phyloP scores from a whole-genome alignment of 495 filamentous ascomycete species.

The Penicillium steckii region DNA sequence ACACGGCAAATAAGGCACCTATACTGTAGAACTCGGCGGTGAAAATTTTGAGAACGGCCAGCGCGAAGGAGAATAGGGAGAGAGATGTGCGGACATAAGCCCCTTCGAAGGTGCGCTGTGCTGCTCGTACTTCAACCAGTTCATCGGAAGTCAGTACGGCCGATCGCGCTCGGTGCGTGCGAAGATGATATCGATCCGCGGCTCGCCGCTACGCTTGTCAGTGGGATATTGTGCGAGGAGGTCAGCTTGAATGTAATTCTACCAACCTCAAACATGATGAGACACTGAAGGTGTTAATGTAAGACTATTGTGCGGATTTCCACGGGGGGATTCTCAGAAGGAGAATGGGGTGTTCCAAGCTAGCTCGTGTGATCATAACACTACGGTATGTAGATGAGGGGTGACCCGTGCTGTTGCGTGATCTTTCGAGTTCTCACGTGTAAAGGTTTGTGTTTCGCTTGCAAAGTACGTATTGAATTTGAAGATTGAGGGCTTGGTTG shows the following conservation, averaged over 20 bases:
- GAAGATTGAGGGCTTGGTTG: too few species aligned
- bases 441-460: too few species aligned
- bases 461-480: too few species aligned
- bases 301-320: background rate
- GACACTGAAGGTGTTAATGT: background rate
- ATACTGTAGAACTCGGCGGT: constrained; percentile 92
- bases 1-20: constrained; percentile 87
- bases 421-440: too few species aligned
- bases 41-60: constrained; percentile 95
- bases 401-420: too few species aligned
- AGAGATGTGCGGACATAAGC: constrained; percentile 95
- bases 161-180: constrained; percentile 80
- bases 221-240: background rate
- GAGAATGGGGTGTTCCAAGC: background rate
- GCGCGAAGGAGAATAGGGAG: constrained; percentile 89
- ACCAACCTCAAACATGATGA: constrained; percentile 4
- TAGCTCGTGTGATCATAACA: too few species aligned
- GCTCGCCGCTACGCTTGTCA: constrained; percentile 20
- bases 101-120: constrained; percentile 62
- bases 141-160: constrained; percentile 80
- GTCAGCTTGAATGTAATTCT: background rate
- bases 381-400: too few species aligned
- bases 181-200: constrained; percentile 55
- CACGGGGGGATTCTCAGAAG: background rate
- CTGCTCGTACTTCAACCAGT: constrained; percentile 23